Percentiles rank a stretch among this genome's conserved stretches.
Evolutionary conservation across 208 protist species (phyloP).

Genomic region (Leishmania martiniquensis): DNA sequence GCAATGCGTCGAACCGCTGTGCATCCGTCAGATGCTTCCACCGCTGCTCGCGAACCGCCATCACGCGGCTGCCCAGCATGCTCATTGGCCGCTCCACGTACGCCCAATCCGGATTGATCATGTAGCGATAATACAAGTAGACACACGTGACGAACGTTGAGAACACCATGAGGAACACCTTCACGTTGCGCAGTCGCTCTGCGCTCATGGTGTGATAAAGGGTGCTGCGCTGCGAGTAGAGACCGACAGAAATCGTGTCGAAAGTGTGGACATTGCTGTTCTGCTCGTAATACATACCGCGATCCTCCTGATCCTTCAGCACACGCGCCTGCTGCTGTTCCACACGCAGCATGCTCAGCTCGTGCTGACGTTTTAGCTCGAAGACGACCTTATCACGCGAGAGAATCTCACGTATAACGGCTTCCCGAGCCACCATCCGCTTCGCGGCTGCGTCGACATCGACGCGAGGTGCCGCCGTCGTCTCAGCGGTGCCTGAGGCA

Average conservation of each 20-base stretch:
- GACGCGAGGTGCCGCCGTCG: background rate
- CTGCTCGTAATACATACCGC: constrained; percentile 92
- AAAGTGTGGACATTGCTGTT: constrained; percentile 92
- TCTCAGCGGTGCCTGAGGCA: background rate
- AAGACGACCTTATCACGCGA: constrained; percentile 90
- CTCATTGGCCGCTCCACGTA: constrained; percentile 82
- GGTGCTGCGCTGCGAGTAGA: constrained; percentile 88
- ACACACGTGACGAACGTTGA: constrained; percentile 62
- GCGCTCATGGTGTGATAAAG: constrained; percentile 88
- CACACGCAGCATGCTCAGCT: constrained; percentile 90
- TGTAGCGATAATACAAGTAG: constrained; percentile 90
- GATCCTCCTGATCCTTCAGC: constrained; percentile 88
- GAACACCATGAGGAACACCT: constrained; percentile 73
- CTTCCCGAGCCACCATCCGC: constrained; percentile 44
- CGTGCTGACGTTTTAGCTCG: constrained; percentile 89
- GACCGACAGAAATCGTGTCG: constrained; percentile 83
- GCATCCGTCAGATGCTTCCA: constrained; percentile 48
- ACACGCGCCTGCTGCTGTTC: constrained; percentile 84
- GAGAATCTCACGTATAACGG: constrained; percentile 75
- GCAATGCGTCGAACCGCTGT: constrained; percentile 36
- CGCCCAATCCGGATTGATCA: constrained; percentile 83
- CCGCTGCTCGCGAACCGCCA: constrained; percentile 61
- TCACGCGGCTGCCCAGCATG: constrained; percentile 71
- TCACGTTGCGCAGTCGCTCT: constrained; percentile 86
- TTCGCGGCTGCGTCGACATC: constrained; percentile 10